Conservation (phyloP, 306 rosid species). For the Gastrolobium bilobum region DNA sequence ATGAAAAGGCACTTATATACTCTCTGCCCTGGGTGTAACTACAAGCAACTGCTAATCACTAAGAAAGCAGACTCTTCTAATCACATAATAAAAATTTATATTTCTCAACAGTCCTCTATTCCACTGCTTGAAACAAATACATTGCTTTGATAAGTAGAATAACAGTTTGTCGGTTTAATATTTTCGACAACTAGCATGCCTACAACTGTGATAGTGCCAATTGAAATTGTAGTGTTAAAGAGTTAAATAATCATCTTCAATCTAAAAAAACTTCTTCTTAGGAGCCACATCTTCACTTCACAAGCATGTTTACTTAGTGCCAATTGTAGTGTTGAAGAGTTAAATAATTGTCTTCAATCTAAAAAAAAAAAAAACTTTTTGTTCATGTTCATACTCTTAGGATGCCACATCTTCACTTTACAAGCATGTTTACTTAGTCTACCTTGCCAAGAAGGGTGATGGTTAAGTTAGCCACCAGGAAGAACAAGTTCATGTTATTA, state of each 20-base stretch:
- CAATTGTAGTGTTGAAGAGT: neutral
- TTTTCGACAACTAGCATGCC: neutral
- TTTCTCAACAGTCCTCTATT: neutral
- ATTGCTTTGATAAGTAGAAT: neutral
- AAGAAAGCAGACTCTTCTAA: neutral
- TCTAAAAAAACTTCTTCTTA: neutral
- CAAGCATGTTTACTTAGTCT: neutral
- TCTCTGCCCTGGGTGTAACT: neutral
- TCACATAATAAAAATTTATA: neutral
- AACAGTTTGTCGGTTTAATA: neutral
- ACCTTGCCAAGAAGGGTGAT: neutral
- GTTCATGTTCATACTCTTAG: neutral
- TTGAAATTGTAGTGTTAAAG: neutral
- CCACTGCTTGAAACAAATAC: neutral
- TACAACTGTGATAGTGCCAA: slow-evolving; percentile 20
- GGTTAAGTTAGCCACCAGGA: neutral
- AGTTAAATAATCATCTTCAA: neutral
- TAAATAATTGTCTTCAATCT: neutral
- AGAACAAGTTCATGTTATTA: neutral
- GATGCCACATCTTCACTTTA: neutral
- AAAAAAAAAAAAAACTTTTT: neutral
- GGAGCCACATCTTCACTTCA: neutral
- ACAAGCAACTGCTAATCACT: neutral
- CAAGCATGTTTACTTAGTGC: slow-evolving; percentile 2
- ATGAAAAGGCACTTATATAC: neutral